These are phyloP conservation scores for Blastomyces silverae DNA, from an alignment of 2,329 filamentous ascomycete species.

Conservation along the genomic window DNA sequence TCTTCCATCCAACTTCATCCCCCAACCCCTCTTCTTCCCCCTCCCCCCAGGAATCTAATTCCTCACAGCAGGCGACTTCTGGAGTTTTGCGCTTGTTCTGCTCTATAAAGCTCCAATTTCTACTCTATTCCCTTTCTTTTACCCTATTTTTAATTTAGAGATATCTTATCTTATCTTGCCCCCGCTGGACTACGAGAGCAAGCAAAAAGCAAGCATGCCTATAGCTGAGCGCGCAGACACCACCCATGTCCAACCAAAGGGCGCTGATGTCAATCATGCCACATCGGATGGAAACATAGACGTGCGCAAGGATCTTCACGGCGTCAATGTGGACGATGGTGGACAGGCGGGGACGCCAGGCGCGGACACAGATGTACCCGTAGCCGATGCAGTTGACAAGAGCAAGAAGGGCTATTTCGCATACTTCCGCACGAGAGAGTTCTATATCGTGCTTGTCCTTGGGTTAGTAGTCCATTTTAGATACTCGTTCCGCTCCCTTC, in stretches of 20 bases:
- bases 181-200: not conserved
- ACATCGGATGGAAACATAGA: not conserved
- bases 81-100: slow-evolving; percentile 52
- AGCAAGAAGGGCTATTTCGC: slow-evolving; percentile 50
- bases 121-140: slow-evolving; percentile 12
- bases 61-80: slow-evolving; percentile 45
- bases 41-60: slow-evolving; percentile 11
- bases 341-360: slow-evolving; percentile 23
- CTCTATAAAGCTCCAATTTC: slow-evolving; percentile 43
- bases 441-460: slow-evolving; percentile 74
- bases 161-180: not conserved
- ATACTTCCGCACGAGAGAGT: slow-evolving; percentile 77
- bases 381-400: slow-evolving; percentile 36
- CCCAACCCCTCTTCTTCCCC: slow-evolving; percentile 4
- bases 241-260: slow-evolving; percentile 25
- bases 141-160: not conserved
- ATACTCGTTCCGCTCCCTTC: not conserved
- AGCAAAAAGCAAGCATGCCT: slow-evolving; percentile 14
- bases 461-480: slow-evolving; percentile 47
- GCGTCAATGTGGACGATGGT: slow-evolving; percentile 17
- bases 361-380: slow-evolving; percentile 28
- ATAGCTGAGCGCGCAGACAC: slow-evolving; percentile 30
- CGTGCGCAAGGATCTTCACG: not conserved
- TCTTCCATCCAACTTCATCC: slow-evolving; percentile 17
- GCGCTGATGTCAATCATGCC: slow-evolving; percentile 14